A percentile compares a stretch with the other conserved stretches of the same genome.
These are phyloP conservation scores for Kazachstania taianensis DNA, from an alignment of 805 yeast genomes.

Conservation along the genomic window DNA sequence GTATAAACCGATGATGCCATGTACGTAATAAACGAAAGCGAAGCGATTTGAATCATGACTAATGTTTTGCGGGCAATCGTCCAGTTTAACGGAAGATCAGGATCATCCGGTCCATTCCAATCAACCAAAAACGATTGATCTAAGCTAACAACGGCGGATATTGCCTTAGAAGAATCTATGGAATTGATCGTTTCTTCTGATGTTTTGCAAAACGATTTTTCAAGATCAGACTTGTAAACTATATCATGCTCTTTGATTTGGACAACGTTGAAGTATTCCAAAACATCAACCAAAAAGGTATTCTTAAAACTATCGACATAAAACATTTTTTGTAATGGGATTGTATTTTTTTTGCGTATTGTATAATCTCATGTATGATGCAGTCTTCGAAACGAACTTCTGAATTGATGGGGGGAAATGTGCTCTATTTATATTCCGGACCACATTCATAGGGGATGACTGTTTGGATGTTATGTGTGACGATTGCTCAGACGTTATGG, in stretches of 20 bases:
- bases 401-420: too few species aligned
- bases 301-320: constrained; percentile 5
- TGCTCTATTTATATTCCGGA: too few species aligned
- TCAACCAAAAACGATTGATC: constrained; percentile 16
- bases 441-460: too few species aligned
- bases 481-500: too few species aligned
- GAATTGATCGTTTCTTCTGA: too few species aligned
- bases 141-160: neutral
- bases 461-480: too few species aligned
- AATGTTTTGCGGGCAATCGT: constrained; percentile 32
- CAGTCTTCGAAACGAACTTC: too few species aligned
- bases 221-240: neutral
- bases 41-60: constrained; percentile 32
- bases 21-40: constrained; percentile 41
- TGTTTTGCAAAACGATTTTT: too few species aligned
- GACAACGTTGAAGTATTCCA: constrained; percentile 10
- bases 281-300: constrained; percentile 15
- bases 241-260: constrained; percentile 4
- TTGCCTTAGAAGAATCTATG: neutral
- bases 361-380: too few species aligned
- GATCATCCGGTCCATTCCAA: constrained; percentile 33
- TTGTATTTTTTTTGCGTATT: too few species aligned
- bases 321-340: neutral
- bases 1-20: constrained; percentile 48
- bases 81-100: constrained; percentile 52